Evolutionary conservation across 192 early-diverging fungal genomes (phyloP), one percentile per base, ranked within the genome.

Genomic region (Backusella morwellensis): DNA sequence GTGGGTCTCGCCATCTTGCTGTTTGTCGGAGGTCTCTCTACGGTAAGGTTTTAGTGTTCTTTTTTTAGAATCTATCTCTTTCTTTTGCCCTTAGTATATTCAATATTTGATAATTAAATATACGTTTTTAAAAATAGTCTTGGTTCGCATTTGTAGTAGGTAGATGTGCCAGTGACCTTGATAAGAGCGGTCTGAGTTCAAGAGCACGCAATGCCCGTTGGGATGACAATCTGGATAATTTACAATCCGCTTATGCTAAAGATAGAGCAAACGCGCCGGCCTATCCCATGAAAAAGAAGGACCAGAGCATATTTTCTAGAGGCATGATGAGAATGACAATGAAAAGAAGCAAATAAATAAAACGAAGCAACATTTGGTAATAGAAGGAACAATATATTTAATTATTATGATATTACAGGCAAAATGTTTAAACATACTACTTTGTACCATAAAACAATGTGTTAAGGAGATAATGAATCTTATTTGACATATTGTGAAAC

Each of bases 1-100:
- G 75, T 79, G 19, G 78, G 73, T 63, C 40, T 79, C 17, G 78
- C 73, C 42, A 56, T 79, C 14, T 35, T 75, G 63, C 21, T 79
- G 8, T 79, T 79, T 66, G 32, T 74, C n/a, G 78, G 78, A 9
- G 68, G 68, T 36, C 21, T 79, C 6, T 75, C 72, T 38, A 75
- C 71, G 78, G 78, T 79, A 75, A 59, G 35, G 21, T 41, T 42
- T 29, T 75, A 41, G 35, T 66, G 38, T 34, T n/a, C 19, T n/a
- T 41, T 70, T 38, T 35, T 54, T n/a, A 21, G 2, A 41, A 66
- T 32, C 8, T 34, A 12, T 12, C 4, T 70, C 4, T n/a, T 21
- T 26, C 56, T 26, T 63, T 29, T 26, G 42, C 5, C 50, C 4
- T n/a, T 17, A 54, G n/a, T n/a, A 54, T 3, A 32, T 32, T 32